phyloP scores from a whole-genome alignment of 306 rosid species.

The Glycyrrhiza uralensis region DNA sequence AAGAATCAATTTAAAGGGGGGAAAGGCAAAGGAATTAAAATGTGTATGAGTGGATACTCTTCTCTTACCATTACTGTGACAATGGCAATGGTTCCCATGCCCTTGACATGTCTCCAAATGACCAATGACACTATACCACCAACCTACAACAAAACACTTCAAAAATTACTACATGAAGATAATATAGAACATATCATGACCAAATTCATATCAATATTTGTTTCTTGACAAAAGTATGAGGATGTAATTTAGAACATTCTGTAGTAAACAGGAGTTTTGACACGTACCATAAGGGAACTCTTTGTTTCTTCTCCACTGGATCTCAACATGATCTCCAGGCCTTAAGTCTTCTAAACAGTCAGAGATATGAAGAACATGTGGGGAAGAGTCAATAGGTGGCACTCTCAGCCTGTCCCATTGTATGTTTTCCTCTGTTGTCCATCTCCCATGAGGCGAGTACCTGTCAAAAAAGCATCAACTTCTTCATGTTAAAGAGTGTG shows the following conservation, averaged over 20 bases:
- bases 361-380: conserved; percentile 61
- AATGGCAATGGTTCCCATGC: conserved; percentile 51
- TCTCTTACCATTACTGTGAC: conserved; percentile 61
- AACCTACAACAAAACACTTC: conserved; percentile 46
- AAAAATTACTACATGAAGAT: conserved; percentile 1
- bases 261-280: background rate
- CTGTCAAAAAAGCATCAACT: conserved; percentile 40
- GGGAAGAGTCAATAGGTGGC: conserved; percentile 63
- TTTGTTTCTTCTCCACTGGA: conserved; percentile 90
- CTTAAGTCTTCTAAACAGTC: conserved; percentile 66
- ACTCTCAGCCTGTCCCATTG: conserved; percentile 75
- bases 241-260: background rate
- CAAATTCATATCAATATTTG: background rate
- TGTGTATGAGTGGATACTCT: conserved; percentile 30
- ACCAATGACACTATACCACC: conserved; percentile 93
- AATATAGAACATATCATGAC: background rate
- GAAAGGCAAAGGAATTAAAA: background rate
- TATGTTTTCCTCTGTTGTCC: conserved; percentile 75
- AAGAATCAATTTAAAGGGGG: background rate
- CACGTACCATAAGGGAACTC: conserved; percentile 80
- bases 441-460: conserved; percentile 76
- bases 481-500: background rate
- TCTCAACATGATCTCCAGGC: conserved; percentile 88
- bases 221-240: background rate
- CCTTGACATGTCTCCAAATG: conserved; percentile 68